These are phyloP conservation scores for Penstemon eatonii DNA, from an alignment of 257 asterid genomes.

Conservation along the genomic window DNA sequence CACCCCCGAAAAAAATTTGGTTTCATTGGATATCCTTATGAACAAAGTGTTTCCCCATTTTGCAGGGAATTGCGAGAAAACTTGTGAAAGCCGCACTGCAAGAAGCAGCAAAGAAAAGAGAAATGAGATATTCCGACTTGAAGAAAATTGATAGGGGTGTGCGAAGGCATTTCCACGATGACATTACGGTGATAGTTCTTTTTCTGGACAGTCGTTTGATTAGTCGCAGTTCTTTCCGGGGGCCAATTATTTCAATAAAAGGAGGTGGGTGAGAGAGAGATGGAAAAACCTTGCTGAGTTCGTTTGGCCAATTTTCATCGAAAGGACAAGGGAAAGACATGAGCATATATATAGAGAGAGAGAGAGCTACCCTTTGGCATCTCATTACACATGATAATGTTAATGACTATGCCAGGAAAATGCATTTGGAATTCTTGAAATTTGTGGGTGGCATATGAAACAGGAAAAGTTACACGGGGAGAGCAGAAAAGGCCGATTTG, in stretches of 20 bases:
- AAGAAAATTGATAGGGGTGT: conserved; percentile 65
- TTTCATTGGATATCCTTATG: conserved; percentile 2
- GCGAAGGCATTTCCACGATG: conserved; percentile 80
- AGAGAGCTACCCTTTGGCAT: conserved; percentile 31
- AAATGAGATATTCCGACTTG: conserved; percentile 75
- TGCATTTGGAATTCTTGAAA: no score
- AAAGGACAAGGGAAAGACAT: not conserved
- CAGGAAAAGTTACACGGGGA: no score
- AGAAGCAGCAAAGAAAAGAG: conserved; percentile 75
- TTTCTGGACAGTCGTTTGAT: conserved; percentile 58
- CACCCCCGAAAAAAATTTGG: not conserved
- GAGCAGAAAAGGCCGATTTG: no score
- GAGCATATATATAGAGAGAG: conserved; percentile 34
- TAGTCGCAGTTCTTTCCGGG: conserved; percentile 43
- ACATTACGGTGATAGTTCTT: conserved; percentile 68
- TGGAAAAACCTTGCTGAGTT: conserved; percentile 29
- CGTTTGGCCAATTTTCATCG: conserved; percentile 12
- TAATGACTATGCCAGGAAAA: not conserved
- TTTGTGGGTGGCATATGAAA: no score
- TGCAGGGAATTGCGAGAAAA: conserved; percentile 74
- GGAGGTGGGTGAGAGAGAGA: conserved; percentile 47
- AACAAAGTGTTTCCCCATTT: conserved; percentile 18
- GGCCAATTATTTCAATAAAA: conserved; percentile 50
- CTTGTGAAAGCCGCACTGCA: conserved; percentile 61
- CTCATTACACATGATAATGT: conserved; percentile 22